Evolutionary conservation across 176 grass and related monocot genomes (phyloP).

Genomic region (Canna indica): DNA sequence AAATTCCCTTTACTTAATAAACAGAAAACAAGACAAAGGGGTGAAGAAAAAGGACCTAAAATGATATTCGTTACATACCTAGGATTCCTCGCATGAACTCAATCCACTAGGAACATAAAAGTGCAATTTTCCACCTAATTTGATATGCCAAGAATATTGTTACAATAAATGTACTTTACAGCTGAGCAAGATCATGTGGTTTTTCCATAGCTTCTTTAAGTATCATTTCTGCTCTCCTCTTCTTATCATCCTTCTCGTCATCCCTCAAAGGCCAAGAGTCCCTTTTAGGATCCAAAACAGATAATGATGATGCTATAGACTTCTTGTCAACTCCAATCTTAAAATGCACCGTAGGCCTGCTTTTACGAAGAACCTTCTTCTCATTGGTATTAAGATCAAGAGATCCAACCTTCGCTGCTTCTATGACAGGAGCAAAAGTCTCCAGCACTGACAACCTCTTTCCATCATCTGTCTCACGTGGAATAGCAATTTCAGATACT

Average conservation of each 20-base stretch:
- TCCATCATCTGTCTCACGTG: conserved; percentile 8
- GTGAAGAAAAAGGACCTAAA: background rate
- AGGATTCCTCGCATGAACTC: background rate
- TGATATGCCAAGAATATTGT: background rate
- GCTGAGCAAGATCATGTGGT: conserved; percentile 32
- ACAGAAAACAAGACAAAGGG: background rate
- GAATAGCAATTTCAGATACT: conserved; percentile 37
- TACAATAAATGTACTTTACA: conserved; percentile 26
- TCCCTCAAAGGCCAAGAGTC: conserved; percentile 28
- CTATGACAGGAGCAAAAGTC: conserved; percentile 58
- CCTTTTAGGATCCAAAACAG: conserved; percentile 17
- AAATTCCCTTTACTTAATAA: background rate
- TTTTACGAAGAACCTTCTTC: conserved; percentile 39
- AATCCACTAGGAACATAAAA: background rate
- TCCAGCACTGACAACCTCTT: conserved; percentile 55
- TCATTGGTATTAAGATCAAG: conserved; percentile 27
- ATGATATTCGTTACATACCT: background rate
- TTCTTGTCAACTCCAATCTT: conserved; percentile 41
- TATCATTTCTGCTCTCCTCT: conserved; percentile 50
- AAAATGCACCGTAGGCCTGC: conserved; percentile 40
- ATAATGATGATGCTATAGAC: conserved; percentile 25
- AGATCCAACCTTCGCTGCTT: conserved; percentile 34
- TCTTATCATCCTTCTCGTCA: conserved; percentile 47
- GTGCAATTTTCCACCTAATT: background rate
- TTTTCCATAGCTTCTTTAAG: conserved; percentile 42